Evolutionary conservation across 495 filamentous ascomycete genomes (phyloP).

Genomic region (Daldinia grandis): DNA sequence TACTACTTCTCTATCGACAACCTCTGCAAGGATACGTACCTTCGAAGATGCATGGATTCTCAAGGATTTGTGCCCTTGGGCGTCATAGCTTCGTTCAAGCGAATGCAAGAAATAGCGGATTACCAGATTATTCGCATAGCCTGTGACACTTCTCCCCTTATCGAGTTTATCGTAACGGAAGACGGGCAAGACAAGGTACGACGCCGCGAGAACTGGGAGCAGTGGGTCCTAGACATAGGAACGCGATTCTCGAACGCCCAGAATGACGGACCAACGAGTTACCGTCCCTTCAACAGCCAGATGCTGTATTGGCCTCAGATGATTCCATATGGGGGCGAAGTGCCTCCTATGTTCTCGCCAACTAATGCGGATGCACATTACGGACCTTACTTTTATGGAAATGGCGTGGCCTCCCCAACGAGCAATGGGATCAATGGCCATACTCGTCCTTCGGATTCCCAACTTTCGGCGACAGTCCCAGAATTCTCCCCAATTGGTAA

Average conservation of each 20-base stretch:
- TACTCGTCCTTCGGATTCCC: constrained; percentile 57
- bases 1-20: constrained; percentile 99
- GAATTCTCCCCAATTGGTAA: constrained; percentile 70
- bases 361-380: constrained; percentile 42
- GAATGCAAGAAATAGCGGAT: constrained; percentile 78
- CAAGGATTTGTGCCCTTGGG: constrained; percentile 87
- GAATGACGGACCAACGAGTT: constrained; percentile 51
- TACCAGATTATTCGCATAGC: constrained; percentile 76
- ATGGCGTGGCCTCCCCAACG: constrained; percentile 47
- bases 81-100: constrained; percentile 82
- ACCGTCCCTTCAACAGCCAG: constrained; percentile 33
- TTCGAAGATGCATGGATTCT: constrained; percentile 91
- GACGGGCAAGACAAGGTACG: constrained; percentile 84
- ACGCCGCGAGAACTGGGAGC: constrained; percentile 77
- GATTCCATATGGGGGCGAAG: constrained; percentile 44
- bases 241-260: constrained; percentile 52
- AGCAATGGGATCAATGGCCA: constrained; percentile 54
- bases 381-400: constrained; percentile 48
- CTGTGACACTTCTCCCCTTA: constrained; percentile 70
- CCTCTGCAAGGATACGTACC: constrained; percentile 90
- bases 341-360: constrained; percentile 47
- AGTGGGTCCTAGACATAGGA: constrained; percentile 76
- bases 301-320: constrained; percentile 31
- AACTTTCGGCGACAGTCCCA: constrained; percentile 76
- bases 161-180: constrained; percentile 73